These are phyloP conservation scores for Dryadomyces sulphureus DNA, from an alignment of 2,329 filamentous ascomycete genomes.

Conservation along the genomic window DNA sequence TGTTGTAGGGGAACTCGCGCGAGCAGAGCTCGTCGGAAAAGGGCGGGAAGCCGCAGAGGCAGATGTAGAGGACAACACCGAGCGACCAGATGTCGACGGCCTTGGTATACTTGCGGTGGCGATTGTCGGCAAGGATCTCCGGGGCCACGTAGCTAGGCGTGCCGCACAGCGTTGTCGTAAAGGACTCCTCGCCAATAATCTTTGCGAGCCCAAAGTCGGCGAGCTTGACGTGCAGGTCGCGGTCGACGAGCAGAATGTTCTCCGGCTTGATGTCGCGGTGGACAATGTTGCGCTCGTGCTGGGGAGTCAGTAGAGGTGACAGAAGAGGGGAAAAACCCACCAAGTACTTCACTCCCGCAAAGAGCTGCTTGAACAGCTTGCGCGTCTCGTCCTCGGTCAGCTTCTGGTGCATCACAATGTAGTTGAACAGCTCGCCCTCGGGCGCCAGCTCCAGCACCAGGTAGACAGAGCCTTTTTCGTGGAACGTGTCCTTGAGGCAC, in stretches of 20 bases:
- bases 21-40: conserved; percentile 89
- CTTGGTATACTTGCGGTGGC: conserved; percentile 77
- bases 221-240: conserved; percentile 73
- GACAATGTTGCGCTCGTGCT: conserved; percentile 96
- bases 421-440: conserved; percentile 92
- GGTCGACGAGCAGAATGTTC: conserved; percentile 82
- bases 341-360: conserved; percentile 88
- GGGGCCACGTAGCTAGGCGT: conserved; percentile 97
- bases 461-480: conserved; percentile 81
- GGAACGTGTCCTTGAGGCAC: conserved; percentile 88
- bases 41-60: conserved; percentile 88
- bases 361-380: conserved; percentile 79
- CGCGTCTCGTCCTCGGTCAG: conserved; percentile 71
- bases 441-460: conserved; percentile 79
- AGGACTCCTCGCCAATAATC: conserved; percentile 96
- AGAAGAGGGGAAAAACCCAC: conserved; percentile 34
- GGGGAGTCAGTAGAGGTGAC: not conserved
- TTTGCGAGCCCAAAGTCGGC: conserved; percentile 96
- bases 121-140: conserved; percentile 75
- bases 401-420: conserved; percentile 82
- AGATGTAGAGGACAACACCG: conserved; percentile 96
- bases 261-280: conserved; percentile 97
- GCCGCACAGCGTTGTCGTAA: conserved; percentile 89
- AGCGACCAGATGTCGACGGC: conserved; percentile 95
- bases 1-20: conserved; percentile 65